Percentiles rank a stretch among this genome's conserved stretches.
Conservation (phyloP, 2,329 filamentous ascomycete species). For the Beauveria asiatica region DNA sequence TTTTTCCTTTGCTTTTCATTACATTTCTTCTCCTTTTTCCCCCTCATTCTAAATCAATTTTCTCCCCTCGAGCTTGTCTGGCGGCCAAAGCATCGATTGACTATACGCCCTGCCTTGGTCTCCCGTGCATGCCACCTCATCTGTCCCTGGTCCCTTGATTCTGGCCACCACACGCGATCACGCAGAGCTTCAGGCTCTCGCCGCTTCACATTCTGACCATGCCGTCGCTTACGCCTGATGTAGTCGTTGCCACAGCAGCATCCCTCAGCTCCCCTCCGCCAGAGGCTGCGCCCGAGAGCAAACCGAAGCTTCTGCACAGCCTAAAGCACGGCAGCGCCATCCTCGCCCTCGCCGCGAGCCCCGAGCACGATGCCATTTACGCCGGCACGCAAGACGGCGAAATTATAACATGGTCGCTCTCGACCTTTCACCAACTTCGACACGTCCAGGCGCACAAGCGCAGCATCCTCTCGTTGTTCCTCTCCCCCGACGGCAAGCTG, state of each 20-base stretch:
- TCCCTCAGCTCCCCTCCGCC: background rate
- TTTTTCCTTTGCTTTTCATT: background rate
- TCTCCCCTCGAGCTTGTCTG: background rate
- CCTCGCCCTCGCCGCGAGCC: constrained; percentile 72
- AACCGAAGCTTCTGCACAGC: constrained; percentile 63
- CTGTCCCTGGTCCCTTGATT: background rate
- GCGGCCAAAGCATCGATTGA: too few relatives aligned
- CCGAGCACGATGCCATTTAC: constrained; percentile 71
- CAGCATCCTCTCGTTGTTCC: constrained; percentile 75
- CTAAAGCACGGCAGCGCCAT: constrained; percentile 72
- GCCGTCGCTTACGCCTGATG: background rate
- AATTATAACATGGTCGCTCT: constrained; percentile 84
- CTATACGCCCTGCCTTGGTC: too few relatives aligned
- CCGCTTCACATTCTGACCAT: background rate
- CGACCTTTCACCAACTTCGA: constrained; percentile 72
- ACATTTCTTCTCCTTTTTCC: background rate
- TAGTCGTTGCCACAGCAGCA: background rate
- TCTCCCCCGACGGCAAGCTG: constrained; percentile 65
- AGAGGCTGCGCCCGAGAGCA: constrained; percentile 11
- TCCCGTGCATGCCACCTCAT: background rate
- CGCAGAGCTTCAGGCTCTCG: background rate
- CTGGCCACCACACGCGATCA: background rate
- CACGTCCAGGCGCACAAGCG: constrained; percentile 85
- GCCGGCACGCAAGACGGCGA: constrained; percentile 90
- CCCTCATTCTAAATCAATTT: background rate